Evolutionary conservation across 2,329 filamentous ascomycete species (phyloP).

Genomic region (Davidsoniella eucalypti): DNA sequence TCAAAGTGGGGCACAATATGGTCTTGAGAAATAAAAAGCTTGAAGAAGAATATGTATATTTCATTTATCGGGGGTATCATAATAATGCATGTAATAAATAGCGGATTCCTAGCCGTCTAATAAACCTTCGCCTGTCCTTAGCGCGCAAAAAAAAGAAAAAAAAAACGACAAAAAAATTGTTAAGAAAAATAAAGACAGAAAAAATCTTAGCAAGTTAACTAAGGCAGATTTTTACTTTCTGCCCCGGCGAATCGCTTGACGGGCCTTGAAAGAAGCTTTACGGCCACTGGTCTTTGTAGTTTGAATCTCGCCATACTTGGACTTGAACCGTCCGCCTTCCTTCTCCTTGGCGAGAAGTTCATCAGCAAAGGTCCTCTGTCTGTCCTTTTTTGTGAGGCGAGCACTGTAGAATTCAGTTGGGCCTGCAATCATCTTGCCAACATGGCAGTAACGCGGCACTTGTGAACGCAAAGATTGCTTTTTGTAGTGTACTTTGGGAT

Average conservation of each 20-base stretch:
- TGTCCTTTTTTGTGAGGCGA: conserved; percentile 70
- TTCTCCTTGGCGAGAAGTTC: conserved; percentile 49
- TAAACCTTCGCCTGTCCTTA: not conserved
- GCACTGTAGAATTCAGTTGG: conserved; percentile 74
- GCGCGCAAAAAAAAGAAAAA: not conserved
- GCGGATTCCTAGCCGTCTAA: not conserved
- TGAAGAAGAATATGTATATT: not conserved
- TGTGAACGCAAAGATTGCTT: conserved; percentile 34
- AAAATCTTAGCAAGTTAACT: not conserved
- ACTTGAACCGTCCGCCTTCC: conserved; percentile 47
- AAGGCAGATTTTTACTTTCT: conserved; percentile 1
- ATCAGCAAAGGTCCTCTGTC: conserved; percentile 73
- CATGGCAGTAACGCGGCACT: conserved; percentile 69
- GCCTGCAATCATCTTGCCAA: conserved; percentile 77
- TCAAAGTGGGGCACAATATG: not conserved
- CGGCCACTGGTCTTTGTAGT: conserved; percentile 69
- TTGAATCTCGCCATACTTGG: conserved; percentile 78
- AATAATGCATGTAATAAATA: conserved; percentile 2
- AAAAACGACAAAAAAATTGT: not conserved
- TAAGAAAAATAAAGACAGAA: not conserved
- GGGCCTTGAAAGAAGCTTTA: conserved; percentile 55
- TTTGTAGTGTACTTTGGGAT: conserved; percentile 81
- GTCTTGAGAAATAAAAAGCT: too few species aligned
- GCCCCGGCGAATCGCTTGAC: conserved; percentile 2
- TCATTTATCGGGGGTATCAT: conserved; percentile 11